Base-by-base conservation (phyloP, 345 rosid genomes). In the Salix purpurea region DNA sequence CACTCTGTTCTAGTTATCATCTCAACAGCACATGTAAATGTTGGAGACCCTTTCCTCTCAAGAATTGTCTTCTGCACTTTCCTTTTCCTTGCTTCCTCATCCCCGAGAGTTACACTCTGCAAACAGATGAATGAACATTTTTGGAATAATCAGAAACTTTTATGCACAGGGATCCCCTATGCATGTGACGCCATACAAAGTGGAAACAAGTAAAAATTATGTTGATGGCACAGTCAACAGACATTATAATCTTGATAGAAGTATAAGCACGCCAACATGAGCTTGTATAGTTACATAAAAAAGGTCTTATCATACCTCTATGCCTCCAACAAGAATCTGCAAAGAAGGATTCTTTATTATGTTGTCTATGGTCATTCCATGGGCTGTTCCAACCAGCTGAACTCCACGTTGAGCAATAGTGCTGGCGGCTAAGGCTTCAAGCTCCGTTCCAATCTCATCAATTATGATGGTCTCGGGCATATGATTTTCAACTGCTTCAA, bases 401-500 rank as follows among this genome's bases (percentile, higher is more conserved):
- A 95, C 99, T 44, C 99, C 99, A 79, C 97, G 92, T 86, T 93
- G 98, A 84, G 98, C 97, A 68, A 93, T 93, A 39, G 99, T 95
- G 82, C 97, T 90, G 72, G 99, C 97, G 71, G 99, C 99, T 79
- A 95, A 84, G 72, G 99, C 97, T 87, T 95, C 97, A 75, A 93
- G 94, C 88, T 93, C 97, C 8, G 98, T 95, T 76, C 99, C 97
- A 78, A 93, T 95, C 86, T 95, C 99, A 52, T 95, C 99, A 7
- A 93, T 95, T 36, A 92, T 93, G 76, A 95, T 90, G 36, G 90
- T 83, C 90, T 95, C 84, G n/a, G 99, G 97, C 97, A 91, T 93
- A 82, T 95, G 99, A 82, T 95, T 95, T 89, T 95, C 99, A 56
- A 95, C 96, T 6, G 97, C 99, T 94, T 95, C 99, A 66, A 95